Percentiles rank a stretch among this genome's conserved stretches.
Conservation (phyloP, 169 alveolate genomes). For the Plasmodium vivax region DNA sequence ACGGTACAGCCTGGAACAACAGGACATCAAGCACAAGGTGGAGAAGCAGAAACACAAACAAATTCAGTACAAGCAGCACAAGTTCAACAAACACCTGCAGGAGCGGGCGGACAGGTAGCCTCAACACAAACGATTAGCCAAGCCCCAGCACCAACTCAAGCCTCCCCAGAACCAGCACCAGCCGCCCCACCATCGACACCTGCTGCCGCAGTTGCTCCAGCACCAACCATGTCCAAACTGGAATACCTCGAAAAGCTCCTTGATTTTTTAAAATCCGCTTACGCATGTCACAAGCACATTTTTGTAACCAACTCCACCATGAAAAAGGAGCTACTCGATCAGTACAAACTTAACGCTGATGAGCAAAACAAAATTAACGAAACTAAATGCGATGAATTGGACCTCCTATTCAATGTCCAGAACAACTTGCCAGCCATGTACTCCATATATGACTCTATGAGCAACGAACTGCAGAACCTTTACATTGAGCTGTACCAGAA, state of each 20-base stretch:
- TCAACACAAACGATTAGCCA: no score
- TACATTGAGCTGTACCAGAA: conserved; percentile 20
- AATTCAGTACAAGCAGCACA: no score
- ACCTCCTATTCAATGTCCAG: conserved; percentile 23
- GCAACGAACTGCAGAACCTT: neutral
- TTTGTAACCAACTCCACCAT: conserved; percentile 20
- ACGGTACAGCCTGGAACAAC: no score
- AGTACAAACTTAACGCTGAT: neutral
- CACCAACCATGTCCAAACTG: conserved; percentile 23
- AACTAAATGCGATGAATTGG: conserved; percentile 4
- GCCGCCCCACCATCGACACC: no score
- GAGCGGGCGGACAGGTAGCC: no score
- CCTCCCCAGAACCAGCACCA: neutral
- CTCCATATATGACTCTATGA: conserved; percentile 18
- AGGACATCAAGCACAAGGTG: neutral
- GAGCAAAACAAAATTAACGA: neutral
- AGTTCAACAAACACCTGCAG: no score
- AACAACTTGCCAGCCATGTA: conserved; percentile 46
- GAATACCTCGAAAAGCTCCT: conserved; percentile 25
- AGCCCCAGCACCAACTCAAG: neutral
- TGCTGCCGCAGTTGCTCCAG: no score
- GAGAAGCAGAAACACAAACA: neutral
- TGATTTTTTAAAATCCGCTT: conserved; percentile 6
- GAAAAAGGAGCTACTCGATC: neutral
- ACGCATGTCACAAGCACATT: conserved; percentile 34